phyloP scores from a whole-genome alignment of 2,329 filamentous ascomycete genomes.

The Raffaelea ambrosiae region DNA sequence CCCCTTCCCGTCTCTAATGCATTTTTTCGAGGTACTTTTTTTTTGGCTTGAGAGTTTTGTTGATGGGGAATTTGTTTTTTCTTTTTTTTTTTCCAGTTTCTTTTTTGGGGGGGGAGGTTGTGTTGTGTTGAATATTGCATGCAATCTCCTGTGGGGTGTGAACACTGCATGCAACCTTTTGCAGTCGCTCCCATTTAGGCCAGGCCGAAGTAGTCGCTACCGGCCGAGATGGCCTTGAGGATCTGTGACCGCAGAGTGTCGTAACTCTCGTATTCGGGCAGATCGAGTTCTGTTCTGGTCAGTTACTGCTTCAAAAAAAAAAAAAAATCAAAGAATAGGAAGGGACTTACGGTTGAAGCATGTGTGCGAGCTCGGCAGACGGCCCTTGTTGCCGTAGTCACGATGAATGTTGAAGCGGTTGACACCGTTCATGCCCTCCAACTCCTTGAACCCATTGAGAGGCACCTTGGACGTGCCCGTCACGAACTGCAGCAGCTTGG shows the following conservation, averaged over 20 bases:
- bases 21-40: no score
- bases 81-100: no score
- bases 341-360: slow-evolving; percentile 95
- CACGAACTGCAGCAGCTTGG: slow-evolving; percentile 94
- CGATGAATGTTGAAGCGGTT: slow-evolving; percentile 98
- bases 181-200: no score
- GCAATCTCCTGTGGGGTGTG: no score
- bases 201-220: slow-evolving; percentile 96
- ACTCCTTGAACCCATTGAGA: slow-evolving; percentile 95
- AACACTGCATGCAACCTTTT: no score
- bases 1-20: no score
- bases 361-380: slow-evolving; percentile 91
- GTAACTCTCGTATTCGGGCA: slow-evolving; percentile 97
- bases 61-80: no score
- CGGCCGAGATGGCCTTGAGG: slow-evolving; percentile 93
- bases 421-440: slow-evolving; percentile 98
- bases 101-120: no score
- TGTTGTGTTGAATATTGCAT: no score
- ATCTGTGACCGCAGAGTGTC: slow-evolving; percentile 80
- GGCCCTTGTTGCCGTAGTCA: slow-evolving; percentile 93
- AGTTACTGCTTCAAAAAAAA: not conserved
- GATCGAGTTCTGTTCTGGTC: slow-evolving; percentile 68
- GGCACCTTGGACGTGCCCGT: slow-evolving; percentile 98
- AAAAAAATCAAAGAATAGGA: not conserved
- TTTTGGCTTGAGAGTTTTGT: no score